Evolutionary conservation across 352 stramenopile genomes (phyloP).

Genomic region (Phytophthora syringae): DNA sequence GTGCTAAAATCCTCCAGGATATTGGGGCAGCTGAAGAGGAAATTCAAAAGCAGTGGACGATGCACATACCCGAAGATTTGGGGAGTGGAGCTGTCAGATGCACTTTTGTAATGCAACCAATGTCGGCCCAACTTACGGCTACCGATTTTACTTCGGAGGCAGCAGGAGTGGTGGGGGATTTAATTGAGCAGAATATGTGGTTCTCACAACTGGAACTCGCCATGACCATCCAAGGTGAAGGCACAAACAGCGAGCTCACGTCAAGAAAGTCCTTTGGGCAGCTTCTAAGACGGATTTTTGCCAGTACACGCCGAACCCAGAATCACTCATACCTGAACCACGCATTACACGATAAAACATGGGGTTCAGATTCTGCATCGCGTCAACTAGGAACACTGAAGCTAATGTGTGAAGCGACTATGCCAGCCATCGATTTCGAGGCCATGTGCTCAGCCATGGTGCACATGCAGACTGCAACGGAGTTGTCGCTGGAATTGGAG

Average conservation of each 20-base stretch:
- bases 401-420: too few species aligned
- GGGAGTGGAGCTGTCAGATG: slow-evolving; percentile 3
- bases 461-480: too few species aligned
- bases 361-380: background rate
- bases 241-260: background rate
- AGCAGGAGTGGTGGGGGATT: background rate
- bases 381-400: background rate
- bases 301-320: too few species aligned
- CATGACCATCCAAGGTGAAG: background rate
- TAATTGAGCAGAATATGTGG: background rate
- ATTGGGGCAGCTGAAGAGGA: slow-evolving; percentile 6
- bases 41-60: slow-evolving; percentile 1
- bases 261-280: background rate
- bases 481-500: too few species aligned
- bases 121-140: background rate
- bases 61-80: background rate
- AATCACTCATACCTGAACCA: background rate
- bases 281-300: too few species aligned
- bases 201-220: background rate
- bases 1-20: background rate
- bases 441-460: too few species aligned
- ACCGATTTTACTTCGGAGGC: too few species aligned
- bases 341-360: background rate
- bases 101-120: background rate
- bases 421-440: too few species aligned